Base-by-base conservation (phyloP, 371 early-diverging fungal species). In the Vairimorpha necatrix region DNA sequence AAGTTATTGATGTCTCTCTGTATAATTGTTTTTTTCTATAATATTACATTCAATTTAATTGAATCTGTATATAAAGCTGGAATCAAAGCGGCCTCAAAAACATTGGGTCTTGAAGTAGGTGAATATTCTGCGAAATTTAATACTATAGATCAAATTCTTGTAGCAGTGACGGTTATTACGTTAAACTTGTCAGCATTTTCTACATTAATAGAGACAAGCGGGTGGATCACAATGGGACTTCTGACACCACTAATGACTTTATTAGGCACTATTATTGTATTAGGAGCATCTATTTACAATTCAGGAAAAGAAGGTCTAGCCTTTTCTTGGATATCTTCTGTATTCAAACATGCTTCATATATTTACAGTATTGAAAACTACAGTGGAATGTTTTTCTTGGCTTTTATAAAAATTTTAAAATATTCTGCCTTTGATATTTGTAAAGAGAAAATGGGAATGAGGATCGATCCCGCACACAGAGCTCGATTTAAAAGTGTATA, bases 371-470 rank as follows among this genome's bases (percentile, higher is more conserved):
- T 80, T 11, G 80, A 80, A 42, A 80, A 80, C 30, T 72, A 58
- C 13, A 24, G 58, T 22, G 80, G 80, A 16, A 67, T 72, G 34
- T 30, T 80, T 4, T 75, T 58, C 36, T 30, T 80, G 34, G 62
- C 80, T 0, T 22, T 67, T 7, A 50, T 76, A 24, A 85, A 84
- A 63, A 78, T 85, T 24, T 38, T 79, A 26, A 85, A 85, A 73
- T 84, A 82, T 56, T 80, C 80, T 0, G 79, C 84, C 32, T 84
- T 85, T 77, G 86, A 85, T 68, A 81, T 85, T 1, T 73, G 80
- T 18, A 85, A 85, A 71, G 86, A 85, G 56, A 77, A 79, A 26
- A 79, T 85, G 50, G 74, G 82, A 24, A 79, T 84, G 70, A 77
- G 80, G 53, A 84, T 85, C 28, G 80, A 82, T 2, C 60, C 69